Evolutionary conservation across 306 rosid species (phyloP), one percentile per base, ranked within the genome.

Genomic region (Leucaena leucocephala): DNA sequence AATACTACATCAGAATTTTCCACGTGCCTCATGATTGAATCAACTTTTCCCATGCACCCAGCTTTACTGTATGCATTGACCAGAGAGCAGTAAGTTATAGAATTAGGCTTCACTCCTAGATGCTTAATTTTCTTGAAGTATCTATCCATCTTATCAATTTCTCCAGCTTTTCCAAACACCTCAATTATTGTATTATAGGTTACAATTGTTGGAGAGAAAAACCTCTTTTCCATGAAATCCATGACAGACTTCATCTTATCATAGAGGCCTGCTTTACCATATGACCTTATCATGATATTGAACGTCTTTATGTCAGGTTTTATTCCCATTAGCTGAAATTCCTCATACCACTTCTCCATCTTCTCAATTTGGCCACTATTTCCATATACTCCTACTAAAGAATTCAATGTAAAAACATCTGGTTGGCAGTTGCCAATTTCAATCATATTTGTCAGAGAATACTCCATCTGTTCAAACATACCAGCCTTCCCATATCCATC

Each of bases 301-400:
- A 87, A 94, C 21, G 98, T 94, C 82, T 87, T 90, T 40, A 86
- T 70, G 76, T 92, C 98, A 50, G 98, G 92, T 62, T 72, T 80
- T 48, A 89, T 81, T 70, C 93, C 90, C 98, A 92, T 94, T 69
- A 92, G 72, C 82, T 82, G 93, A 84, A 94, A 94, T 81, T 94
- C 98, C 81, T 94, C 84, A 46, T 91, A 92, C 97, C 98, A 94
- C 82, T 86, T 86, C 90, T 92, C 97, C 97, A 94, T 92, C 88
- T 86, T 84, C 83, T 88, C 92, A 74, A 91, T 89, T 82, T 81
- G 82, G 55, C 91, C 89, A 42, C 66, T 54, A 35, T 87, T 89
- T 77, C 98, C 98, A 78, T 84, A 91, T 21, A 91, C 90, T 76
- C 91, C 89, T 33, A 94, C 57, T 38, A 91, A 81, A 27, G 95